These are phyloP conservation scores for Calonectria henricotiae DNA, from an alignment of 2,329 filamentous ascomycete genomes.

Conservation along the genomic window DNA sequence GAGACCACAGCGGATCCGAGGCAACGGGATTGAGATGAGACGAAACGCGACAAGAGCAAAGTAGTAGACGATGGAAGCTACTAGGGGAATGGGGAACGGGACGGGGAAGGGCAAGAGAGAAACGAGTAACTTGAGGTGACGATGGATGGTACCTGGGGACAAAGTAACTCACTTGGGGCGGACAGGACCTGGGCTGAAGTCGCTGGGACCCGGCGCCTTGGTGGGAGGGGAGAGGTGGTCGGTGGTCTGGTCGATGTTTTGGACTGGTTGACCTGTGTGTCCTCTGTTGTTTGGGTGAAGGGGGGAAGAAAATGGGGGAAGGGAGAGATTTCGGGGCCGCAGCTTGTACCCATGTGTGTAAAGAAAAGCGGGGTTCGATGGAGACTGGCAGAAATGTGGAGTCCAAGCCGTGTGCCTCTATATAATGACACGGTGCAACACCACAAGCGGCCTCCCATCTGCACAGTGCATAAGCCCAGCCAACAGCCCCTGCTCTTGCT, in stretches of 20 bases:
- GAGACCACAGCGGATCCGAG: slow-evolving; percentile 11
- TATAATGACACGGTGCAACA: background rate
- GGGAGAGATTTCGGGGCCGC: slow-evolving; percentile 47
- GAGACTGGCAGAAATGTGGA: slow-evolving; percentile 26
- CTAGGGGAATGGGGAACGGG: slow-evolving; percentile 29
- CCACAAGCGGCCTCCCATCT: too few species aligned
- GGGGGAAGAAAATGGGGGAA: slow-evolving; percentile 52
- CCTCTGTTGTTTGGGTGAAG: slow-evolving; percentile 53
- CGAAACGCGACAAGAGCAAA: slow-evolving; percentile 31
- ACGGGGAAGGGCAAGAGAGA: slow-evolving; percentile 44
- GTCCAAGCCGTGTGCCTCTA: background rate
- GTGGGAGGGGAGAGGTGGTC: slow-evolving; percentile 48
- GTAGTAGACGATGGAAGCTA: slow-evolving; percentile 38
- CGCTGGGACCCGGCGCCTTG: slow-evolving; percentile 52
- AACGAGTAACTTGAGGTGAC: slow-evolving; percentile 48
- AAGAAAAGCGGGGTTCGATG: slow-evolving; percentile 22
- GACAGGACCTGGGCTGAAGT: slow-evolving; percentile 53
- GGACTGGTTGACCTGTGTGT: slow-evolving; percentile 57
- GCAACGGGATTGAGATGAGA: slow-evolving; percentile 22
- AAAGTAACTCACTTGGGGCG: slow-evolving; percentile 62
- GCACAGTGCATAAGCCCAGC: slow-evolving; percentile 8
- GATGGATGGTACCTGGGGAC: slow-evolving; percentile 59
- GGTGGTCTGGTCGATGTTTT: slow-evolving; percentile 59
- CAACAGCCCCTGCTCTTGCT: slow-evolving; percentile 28
- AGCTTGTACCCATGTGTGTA: slow-evolving; percentile 34